phyloP scores from a whole-genome alignment of 176 grass and related monocot species.

The Triticum aestivum region DNA sequence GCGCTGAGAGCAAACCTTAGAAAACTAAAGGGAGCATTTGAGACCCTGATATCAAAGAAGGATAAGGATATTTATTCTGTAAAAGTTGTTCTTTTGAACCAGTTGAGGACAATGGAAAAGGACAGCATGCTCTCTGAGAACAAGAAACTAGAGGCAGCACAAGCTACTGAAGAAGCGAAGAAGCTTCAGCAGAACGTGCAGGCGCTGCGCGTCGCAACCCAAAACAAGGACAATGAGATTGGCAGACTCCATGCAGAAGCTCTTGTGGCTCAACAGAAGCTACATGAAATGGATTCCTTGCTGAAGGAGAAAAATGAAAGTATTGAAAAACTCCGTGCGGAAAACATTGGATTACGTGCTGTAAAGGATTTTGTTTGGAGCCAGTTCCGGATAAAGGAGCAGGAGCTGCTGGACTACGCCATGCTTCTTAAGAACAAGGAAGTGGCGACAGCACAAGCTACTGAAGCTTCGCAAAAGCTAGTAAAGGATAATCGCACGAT shows the following conservation, averaged over 20 bases:
- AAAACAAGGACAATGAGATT: background rate
- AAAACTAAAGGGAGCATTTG: background rate
- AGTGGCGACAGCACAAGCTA: conserved; percentile 31
- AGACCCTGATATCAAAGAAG: background rate
- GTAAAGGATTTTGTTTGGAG: background rate
- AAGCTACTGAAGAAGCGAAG: background rate
- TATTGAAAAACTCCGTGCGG: background rate
- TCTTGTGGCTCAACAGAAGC: background rate
- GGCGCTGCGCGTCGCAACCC: background rate
- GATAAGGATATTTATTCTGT: background rate
- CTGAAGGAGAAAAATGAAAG: background rate
- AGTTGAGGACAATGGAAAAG: background rate
- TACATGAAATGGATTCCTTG: background rate
- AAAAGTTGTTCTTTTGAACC: background rate
- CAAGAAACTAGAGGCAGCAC: background rate
- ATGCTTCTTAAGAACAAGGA: conserved; percentile 23
- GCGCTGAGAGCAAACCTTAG: background rate
- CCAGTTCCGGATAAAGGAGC: background rate
- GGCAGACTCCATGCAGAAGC: background rate
- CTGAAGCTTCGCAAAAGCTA: conserved; percentile 39
- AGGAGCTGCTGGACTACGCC: background rate
- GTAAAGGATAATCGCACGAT: too few species aligned
- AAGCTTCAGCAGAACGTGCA: background rate
- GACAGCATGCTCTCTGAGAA: background rate
- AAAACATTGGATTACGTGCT: background rate